Evolutionary conservation across 257 asterid species (phyloP), one percentile per base, ranked within the genome.

Genomic region (Phtheirospermum japonicum): DNA sequence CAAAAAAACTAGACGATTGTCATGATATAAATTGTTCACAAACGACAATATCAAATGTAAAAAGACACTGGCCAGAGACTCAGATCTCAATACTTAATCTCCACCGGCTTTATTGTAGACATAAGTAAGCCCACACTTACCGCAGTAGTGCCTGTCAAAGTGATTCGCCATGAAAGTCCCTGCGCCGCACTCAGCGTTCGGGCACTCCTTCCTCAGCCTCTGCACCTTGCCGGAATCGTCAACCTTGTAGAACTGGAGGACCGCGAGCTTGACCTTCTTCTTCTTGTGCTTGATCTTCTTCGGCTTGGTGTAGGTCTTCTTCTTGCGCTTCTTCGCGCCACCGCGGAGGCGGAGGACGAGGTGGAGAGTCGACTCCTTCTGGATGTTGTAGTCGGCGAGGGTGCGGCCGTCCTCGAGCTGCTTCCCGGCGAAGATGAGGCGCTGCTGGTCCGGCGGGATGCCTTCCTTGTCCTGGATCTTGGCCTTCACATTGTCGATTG

Each of bases 391-490:
- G 57, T 50, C 57, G 57, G 57, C 57, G 57, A 84, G 60, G 3
- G 95, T 87, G 0, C 93, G 75, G 4, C 95, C 93, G 18, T 87
- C 96, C 57, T 87, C 94, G 0, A 85, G 67, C 71, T 87, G 90
- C 78, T 87, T 76, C 0, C 81, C 81, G 0, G 81, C 81, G 14
- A 76, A 76, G 14, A 76, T 76, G 45, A 76, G 6, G 70, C 93
- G 77, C 75, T 87, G 95, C 81, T 87, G 95, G 71, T 87, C 95
- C 6, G 93, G 94, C 4, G 93, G 92, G 8, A 87, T 87, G 0
- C 95, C 95, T 34, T 87, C 92, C 86, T 86, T 86, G 43, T 82
- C 87, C 61, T 82, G 87, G 70, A 82, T 82, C 69, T 82, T 82
- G 7, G 87, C 79, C 59, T 82, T 82, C 0, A 82, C 87, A 0